A percentile compares a stretch with the other conserved stretches of the same genome.
Evolutionary conservation across 805 yeast genomes (phyloP).

Genomic region (Candida pseudofarinosa): DNA sequence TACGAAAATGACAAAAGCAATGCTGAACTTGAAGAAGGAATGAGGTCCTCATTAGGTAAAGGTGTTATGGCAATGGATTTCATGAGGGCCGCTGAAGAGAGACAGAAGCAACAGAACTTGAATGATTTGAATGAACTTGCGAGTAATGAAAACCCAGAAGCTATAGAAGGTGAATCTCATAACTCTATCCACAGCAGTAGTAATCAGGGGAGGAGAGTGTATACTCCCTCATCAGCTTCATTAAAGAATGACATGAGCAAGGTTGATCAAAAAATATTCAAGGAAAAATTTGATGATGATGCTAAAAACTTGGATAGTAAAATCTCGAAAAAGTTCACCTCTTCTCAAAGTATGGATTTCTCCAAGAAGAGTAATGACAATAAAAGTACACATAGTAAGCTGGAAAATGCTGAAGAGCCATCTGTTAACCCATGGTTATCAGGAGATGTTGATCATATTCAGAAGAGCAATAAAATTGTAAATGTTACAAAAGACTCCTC

Average conservation of each 20-base stretch:
- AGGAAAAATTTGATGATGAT: slow-evolving; percentile 51
- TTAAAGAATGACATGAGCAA: slow-evolving; percentile 34
- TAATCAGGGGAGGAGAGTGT: slow-evolving; percentile 78
- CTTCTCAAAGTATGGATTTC: slow-evolving; percentile 6
- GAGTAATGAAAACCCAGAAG: slow-evolving; percentile 41
- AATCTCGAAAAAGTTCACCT: slow-evolving; percentile 20
- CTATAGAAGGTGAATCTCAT: slow-evolving; percentile 33
- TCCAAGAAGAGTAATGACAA: slow-evolving; percentile 9
- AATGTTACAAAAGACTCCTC: slow-evolving; percentile 36
- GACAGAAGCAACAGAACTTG: slow-evolving; percentile 56
- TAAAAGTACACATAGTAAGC: slow-evolving; percentile 10
- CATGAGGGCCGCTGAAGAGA: slow-evolving; percentile 85
- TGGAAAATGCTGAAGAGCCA: slow-evolving; percentile 9
- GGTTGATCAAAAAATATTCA: slow-evolving; percentile 28
- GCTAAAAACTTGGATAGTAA: slow-evolving; percentile 42
- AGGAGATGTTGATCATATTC: slow-evolving; percentile 10
- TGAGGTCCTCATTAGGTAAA: slow-evolving; percentile 56
- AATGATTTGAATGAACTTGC: slow-evolving; percentile 49
- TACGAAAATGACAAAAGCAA: slow-evolving; percentile 30
- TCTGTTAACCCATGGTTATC: slow-evolving; percentile 38
- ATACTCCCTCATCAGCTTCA: slow-evolving; percentile 59
- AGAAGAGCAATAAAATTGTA: slow-evolving; percentile 27
- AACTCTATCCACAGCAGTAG: slow-evolving; percentile 46
- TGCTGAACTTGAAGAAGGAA: slow-evolving; percentile 31
- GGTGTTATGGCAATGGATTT: slow-evolving; percentile 94